Conservation (phyloP, 1,139 yeast species). For the Pichia terricola region DNA sequence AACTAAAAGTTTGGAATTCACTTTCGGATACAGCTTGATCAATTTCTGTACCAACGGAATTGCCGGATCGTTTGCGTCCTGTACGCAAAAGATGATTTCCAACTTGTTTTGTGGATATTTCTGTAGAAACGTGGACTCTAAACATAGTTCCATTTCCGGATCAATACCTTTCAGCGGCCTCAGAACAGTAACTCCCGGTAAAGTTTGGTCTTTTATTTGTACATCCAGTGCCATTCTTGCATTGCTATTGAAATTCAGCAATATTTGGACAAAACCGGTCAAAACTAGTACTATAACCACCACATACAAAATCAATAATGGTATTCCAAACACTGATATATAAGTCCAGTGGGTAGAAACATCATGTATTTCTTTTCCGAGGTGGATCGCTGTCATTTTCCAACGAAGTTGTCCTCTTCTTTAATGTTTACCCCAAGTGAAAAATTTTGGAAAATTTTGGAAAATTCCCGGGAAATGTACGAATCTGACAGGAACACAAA, state of each 20-base stretch:
- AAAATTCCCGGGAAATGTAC: too few species aligned
- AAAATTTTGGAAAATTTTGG: too few species aligned
- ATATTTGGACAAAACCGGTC: slow-evolving; percentile 39
- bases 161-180: slow-evolving; percentile 84
- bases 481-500: too few species aligned
- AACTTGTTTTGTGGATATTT: slow-evolving; percentile 48
- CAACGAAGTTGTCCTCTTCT: too few species aligned
- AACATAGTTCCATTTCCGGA: slow-evolving; percentile 59
- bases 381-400: too few species aligned
- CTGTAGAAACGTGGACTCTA: slow-evolving; percentile 62
- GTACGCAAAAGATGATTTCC: slow-evolving; percentile 73
- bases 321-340: neutral
- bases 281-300: slow-evolving; percentile 36
- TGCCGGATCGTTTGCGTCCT: slow-evolving; percentile 53
- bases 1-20: slow-evolving; percentile 51
- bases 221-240: slow-evolving; percentile 13
- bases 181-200: slow-evolving; percentile 68
- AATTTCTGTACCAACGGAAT: slow-evolving; percentile 46
- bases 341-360: neutral
- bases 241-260: slow-evolving; percentile 27
- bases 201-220: slow-evolving; percentile 14
- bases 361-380: too few species aligned
- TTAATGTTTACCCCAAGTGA: too few species aligned
- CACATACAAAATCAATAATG: slow-evolving; percentile 13
- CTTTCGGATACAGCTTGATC: slow-evolving; percentile 43